Evolutionary conservation across 2,329 filamentous ascomycete genomes (phyloP), one percentile per base, ranked within the genome.

Genomic region (Elsinoe australis): DNA sequence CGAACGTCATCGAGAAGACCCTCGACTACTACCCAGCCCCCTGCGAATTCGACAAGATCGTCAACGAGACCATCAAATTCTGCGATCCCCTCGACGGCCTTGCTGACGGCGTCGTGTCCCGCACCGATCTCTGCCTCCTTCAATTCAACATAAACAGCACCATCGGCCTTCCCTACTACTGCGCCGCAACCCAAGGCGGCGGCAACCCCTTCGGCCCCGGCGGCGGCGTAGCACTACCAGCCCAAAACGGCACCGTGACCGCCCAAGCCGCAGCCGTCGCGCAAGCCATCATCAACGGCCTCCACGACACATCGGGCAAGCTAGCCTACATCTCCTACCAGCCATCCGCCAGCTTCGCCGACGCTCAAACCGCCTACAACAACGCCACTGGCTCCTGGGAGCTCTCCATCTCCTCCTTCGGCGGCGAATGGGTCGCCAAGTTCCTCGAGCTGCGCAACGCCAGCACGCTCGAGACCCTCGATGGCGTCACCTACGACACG

Each of bases 41-140:
- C 9, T 72, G 70, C 54, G 72, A 73, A 42, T 55, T 78, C 10
- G 62, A 66, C 4, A 71, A 69, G 55, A 76, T 78, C 36, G 66
- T 73, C 15, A 78, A 77, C 55, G 63, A 66, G 31, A 79, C 75
- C 4, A 76, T 79, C 38, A 62, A 64, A 1, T 69, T 69, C 28
- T 80, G 76, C 44, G 76, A 80, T 52, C 62, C 68, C 5, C 63
- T 80, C 4, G 76, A 80, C 49, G 76, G 77, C 4, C 66, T 66
- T 35, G 67, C 64, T 0, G 76, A 80, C 49, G 74, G 75, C 9
- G 72, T 79, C 3, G 66, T 80, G 34, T 63, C 69, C 5, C 65
- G 72, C 4, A 68, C 67, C 0, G 71, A 74, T 46, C 64, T 74
- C 6, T 74, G 71, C 64, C 66, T 63, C 49, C 53, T 71, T 4